Percentiles rank a stretch among this genome's conserved stretches.
phyloP scores from a whole-genome alignment of 305 asterid genomes.

The Stenogyne calaminthoides region DNA sequence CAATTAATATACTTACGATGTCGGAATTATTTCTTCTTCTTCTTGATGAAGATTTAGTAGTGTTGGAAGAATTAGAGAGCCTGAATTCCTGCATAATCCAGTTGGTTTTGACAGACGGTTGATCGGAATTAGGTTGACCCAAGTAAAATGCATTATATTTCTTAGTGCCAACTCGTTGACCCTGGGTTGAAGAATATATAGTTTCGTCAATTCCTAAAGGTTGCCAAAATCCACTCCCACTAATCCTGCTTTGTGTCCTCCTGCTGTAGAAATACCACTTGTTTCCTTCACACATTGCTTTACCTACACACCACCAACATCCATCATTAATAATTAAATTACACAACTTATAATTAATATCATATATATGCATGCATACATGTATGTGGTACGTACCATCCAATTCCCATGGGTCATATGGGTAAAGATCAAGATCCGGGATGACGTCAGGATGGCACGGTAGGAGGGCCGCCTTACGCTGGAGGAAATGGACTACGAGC shows the following conservation, averaged over 20 bases:
- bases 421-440: conserved; percentile 92
- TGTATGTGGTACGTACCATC: conserved; percentile 60
- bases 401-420: conserved; percentile 94
- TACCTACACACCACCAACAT: conserved; percentile 76
- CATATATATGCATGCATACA: background rate
- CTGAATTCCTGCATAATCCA: conserved; percentile 92
- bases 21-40: conserved; percentile 59
- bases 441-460: conserved; percentile 94
- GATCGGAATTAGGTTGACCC: conserved; percentile 50
- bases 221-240: conserved; percentile 83
- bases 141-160: conserved; percentile 59
- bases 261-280: conserved; percentile 92
- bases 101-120: conserved; percentile 50
- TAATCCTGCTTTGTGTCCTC: conserved; percentile 64
- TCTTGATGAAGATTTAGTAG: conserved; percentile 53
- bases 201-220: conserved; percentile 70
- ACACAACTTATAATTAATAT: too few species aligned
- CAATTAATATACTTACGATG: conserved; percentile 13
- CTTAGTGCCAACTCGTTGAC: conserved; percentile 65
- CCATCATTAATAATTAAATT: too few species aligned
- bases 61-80: conserved; percentile 47
- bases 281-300: conserved; percentile 92
- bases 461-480: conserved; percentile 68
- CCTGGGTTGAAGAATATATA: conserved; percentile 55
- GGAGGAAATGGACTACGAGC: conserved; percentile 93